Evolutionary conservation across 495 filamentous ascomycete genomes (phyloP), one percentile per base, ranked within the genome.

Genomic region (Penicillium crystallinum): DNA sequence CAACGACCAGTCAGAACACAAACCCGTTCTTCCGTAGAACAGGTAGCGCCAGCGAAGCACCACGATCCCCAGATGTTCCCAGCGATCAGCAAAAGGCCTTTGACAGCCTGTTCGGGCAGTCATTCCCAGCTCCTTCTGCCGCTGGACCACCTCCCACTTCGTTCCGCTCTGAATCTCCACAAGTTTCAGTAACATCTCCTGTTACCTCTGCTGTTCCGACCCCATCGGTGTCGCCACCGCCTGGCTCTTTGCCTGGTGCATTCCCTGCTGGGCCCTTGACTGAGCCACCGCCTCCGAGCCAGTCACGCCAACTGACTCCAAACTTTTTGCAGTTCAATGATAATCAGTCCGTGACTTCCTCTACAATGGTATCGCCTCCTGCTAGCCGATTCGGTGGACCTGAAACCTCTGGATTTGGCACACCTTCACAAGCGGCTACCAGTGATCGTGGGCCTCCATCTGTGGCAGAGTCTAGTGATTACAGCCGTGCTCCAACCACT

Each of bases 1-100:
- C 89, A 15, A 85, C 82, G 21, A 71, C 84, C 19, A 93, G 88
- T 61, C 85, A 83, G 57, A 88, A 85, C 68, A 87, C 81, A 17
- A 96, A 96, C 59, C 91, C 91, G 4, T 96, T 96, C 75, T 95
- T 95, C 72, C 79, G 89, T 52, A 83, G 85, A 37, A 83, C 80
- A 23, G 86, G 81, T 50, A 75, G 77, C 19, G 78, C 84, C 17
- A 68, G 63, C 39, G 88, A 90, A 35, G 82, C 80, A 58, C 73
- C 68, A 31, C 61, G 72, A 51, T 79, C 83, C 17, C 70, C 74
- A 2, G 65, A 67, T 22, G 52, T 61, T 18, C 49, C 69, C 0
- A 69, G 47, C 35, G 74, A 79, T 54, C 78, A 75, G 62, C 84
- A 90, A 44, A 82, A 82, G 60, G 82, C 83, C 18, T 93, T 96